These are phyloP conservation scores for Verticillium alfalfae DNA, from an alignment of 2,329 filamentous ascomycete genomes.

Conservation along the genomic window DNA sequence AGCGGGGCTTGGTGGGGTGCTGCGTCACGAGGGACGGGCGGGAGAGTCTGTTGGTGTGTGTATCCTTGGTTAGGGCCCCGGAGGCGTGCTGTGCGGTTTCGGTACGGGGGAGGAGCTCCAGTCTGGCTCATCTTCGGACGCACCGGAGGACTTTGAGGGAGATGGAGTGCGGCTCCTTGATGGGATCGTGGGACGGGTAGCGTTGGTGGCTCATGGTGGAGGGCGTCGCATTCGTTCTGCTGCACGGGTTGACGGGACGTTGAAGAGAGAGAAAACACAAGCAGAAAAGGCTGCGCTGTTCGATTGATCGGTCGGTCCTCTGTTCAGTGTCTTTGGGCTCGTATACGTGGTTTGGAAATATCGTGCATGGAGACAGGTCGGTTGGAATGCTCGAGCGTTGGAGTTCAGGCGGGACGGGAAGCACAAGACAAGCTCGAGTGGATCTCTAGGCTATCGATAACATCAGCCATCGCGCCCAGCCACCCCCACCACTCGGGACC, in stretches of 20 bases:
- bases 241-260: neutral
- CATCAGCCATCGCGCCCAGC: no score
- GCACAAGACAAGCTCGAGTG: no score
- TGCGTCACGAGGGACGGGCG: constrained; percentile 72
- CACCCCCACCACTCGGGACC: no score
- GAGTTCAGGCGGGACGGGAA: no score
- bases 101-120: no score
- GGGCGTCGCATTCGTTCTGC: neutral
- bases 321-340: neutral
- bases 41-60: constrained; percentile 58
- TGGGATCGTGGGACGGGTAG: constrained; percentile 49
- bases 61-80: constrained; percentile 3
- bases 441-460: no score
- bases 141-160: constrained; percentile 73
- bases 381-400: no score
- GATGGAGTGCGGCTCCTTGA: constrained; percentile 73
- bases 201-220: constrained; percentile 51
- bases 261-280: neutral
- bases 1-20: constrained; percentile 52
- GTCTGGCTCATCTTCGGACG: constrained; percentile 6
- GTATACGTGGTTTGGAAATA: neutral
- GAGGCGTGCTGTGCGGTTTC: neutral
- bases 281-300: no score
- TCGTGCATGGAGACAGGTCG: no score
- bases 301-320: neutral